A percentile compares a stretch with the other conserved stretches of the same genome.
Evolutionary conservation across 495 filamentous ascomycete species (phyloP).

Genomic region (Penicillium roqueforti): DNA sequence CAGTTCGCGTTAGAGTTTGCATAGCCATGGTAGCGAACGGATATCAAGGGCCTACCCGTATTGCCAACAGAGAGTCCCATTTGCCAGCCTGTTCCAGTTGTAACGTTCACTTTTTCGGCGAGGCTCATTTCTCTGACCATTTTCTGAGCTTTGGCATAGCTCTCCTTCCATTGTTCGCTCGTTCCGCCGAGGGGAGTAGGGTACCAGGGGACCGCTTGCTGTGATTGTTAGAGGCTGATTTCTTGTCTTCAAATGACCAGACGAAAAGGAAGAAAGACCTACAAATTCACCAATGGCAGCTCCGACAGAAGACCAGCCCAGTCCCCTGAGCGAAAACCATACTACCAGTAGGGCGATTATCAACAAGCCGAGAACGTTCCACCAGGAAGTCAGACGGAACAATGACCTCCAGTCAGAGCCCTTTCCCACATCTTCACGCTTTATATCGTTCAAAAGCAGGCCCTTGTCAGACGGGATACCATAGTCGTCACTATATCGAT

Average conservation of each 20-base stretch:
- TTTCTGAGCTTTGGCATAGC: slow-evolving; percentile 74
- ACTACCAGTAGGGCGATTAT: slow-evolving; percentile 16
- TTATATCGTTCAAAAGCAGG: not conserved
- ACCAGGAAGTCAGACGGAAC: slow-evolving; percentile 16
- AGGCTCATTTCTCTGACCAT: slow-evolving; percentile 81
- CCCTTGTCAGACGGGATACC: slow-evolving; percentile 16
- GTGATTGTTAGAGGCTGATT: slow-evolving; percentile 5
- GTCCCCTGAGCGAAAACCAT: slow-evolving; percentile 18
- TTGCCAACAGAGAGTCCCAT: slow-evolving; percentile 92
- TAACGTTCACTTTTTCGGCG: slow-evolving; percentile 90
- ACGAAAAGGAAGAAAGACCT: slow-evolving; percentile 1
- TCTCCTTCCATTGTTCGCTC: slow-evolving; percentile 63
- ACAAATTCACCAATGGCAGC: slow-evolving; percentile 16
- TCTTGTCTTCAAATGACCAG: not conserved
- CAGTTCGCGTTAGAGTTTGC: not conserved
- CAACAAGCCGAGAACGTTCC: slow-evolving; percentile 17
- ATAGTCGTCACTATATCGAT: slow-evolving; percentile 26
- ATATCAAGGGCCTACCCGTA: slow-evolving; percentile 47
- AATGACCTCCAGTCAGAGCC: slow-evolving; percentile 8
- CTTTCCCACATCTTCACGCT: not conserved
- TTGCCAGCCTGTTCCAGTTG: slow-evolving; percentile 86
- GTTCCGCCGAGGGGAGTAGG: slow-evolving; percentile 81
- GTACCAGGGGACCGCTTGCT: slow-evolving; percentile 71
- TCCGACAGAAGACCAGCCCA: slow-evolving; percentile 6
- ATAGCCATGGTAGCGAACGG: not conserved